Percentiles rank a stretch among this genome's conserved stretches.
Conservation (phyloP, 139 green algal species). For the Tetraselmis striata region DNA sequence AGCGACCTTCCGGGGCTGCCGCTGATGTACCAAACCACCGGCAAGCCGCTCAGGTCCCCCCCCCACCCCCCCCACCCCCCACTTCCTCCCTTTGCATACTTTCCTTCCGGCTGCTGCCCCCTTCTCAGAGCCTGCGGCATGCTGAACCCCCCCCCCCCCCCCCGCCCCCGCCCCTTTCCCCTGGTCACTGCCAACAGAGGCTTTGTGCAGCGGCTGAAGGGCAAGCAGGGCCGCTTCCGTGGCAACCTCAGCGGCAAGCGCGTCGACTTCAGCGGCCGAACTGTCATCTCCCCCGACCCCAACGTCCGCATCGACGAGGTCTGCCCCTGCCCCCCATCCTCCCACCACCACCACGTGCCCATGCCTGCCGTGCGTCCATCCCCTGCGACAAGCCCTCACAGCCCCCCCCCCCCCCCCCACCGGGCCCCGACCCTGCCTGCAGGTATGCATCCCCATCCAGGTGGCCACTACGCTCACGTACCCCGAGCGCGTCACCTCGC, state of each 20-base stretch:
- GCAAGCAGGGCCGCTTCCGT: constrained; percentile 95
- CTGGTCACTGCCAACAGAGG: too few relatives aligned
- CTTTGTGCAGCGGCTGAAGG: constrained; percentile 98
- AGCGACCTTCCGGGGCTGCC: constrained; percentile 84
- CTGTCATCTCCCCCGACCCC: constrained; percentile 97
- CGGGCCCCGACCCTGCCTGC: background rate
- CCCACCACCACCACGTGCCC: too few relatives aligned
- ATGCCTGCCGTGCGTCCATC: too few relatives aligned
- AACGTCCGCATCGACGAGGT: constrained; percentile 85
- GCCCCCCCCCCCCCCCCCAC: too few relatives aligned
- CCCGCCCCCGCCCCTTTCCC: too few relatives aligned
- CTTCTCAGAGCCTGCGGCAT: too few relatives aligned
- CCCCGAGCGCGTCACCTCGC: constrained; percentile 79
- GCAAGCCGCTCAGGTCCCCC: constrained; percentile 63
- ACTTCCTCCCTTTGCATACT: too few relatives aligned
- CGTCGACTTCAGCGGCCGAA: constrained; percentile 94
- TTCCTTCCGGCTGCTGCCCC: too few relatives aligned
- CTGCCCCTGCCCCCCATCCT: background rate
- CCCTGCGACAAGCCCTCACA: background rate
- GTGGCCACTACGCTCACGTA: constrained; percentile 91
- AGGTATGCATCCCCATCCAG: constrained; percentile 84
- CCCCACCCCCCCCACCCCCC: too few relatives aligned
- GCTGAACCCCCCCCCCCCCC: too few relatives aligned
- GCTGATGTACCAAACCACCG: constrained; percentile 46
- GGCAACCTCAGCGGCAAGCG: constrained; percentile 96